These are phyloP conservation scores for Fremontodendron californicum DNA, from an alignment of 345 rosid species.

Conservation along the genomic window DNA sequence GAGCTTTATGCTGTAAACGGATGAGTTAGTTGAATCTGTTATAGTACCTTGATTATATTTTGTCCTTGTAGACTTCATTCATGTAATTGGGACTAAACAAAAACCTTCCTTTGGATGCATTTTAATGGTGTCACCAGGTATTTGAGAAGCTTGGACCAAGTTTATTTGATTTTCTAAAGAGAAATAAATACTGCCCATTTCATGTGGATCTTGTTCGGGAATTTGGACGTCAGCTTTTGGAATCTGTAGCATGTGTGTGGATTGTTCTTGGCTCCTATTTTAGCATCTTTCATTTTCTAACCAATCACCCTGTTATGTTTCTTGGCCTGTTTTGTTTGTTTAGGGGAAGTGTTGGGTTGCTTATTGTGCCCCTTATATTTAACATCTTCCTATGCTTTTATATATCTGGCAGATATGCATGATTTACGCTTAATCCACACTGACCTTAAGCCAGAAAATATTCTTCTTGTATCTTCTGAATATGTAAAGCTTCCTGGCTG, in stretches of 20 bases:
- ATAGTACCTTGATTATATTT: slow-evolving; percentile 9
- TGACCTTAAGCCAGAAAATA: slow-evolving; percentile 87
- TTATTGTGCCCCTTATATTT: slow-evolving; percentile 11
- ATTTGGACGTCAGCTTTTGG: slow-evolving; percentile 94
- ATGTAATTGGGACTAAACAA: slow-evolving; percentile 42
- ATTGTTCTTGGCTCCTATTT: slow-evolving; percentile 35
- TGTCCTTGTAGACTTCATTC: slow-evolving; percentile 28
- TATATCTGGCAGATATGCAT: slow-evolving; percentile 69
- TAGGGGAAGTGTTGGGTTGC: slow-evolving; percentile 15
- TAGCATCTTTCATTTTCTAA: slow-evolving; percentile 16
- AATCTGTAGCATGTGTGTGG: slow-evolving; percentile 94
- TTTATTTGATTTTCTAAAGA: slow-evolving; percentile 89
- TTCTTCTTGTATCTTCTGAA: slow-evolving; percentile 76
- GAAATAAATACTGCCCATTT: slow-evolving; percentile 85
- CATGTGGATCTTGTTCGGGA: slow-evolving; percentile 91
- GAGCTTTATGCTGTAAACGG: background rate
- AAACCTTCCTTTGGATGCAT: slow-evolving; percentile 58
- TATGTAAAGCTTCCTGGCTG: slow-evolving; percentile 58
- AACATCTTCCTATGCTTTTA: slow-evolving; percentile 16
- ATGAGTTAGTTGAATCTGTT: slow-evolving; percentile 5
- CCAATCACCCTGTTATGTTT: slow-evolving; percentile 21
- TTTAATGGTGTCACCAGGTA: slow-evolving; percentile 79
- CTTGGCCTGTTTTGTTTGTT: slow-evolving; percentile 15
- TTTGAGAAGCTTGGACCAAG: slow-evolving; percentile 99
- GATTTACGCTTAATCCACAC: slow-evolving; percentile 74